Base-by-base conservation (phyloP, 1,284 basidiomycete genomes). In the Jaminaea rosea region DNA sequence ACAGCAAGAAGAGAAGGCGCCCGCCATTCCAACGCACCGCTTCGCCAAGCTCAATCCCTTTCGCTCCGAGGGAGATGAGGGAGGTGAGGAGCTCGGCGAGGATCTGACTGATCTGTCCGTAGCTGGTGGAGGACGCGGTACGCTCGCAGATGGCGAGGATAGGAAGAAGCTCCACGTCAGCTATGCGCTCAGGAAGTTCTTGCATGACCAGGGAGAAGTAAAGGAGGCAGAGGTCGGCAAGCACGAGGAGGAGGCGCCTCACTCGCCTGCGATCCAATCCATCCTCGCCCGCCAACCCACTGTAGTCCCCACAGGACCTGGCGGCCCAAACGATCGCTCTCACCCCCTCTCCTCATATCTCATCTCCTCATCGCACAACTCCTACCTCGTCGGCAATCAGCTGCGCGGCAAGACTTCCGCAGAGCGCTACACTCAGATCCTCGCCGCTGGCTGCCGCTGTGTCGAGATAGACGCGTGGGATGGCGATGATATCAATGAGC, bases 401-500 rank as follows among this genome's bases (percentile, higher is more conserved):
- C 69, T 84, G 11, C 73, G 82, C 24, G 83, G 83, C 2, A 77
- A 76, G 29, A 75, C 81, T 3, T 82, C 81, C 6, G 76, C 81
- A 1, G 75, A 77, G 1, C 78, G 78, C 0, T 84, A 84, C 63
- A 79, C 76, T 3, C 79, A 82, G 55, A 81, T 83, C 36, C 72
- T 84, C 13, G 73, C 74, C 24, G 77, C 79, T 4, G 77, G 79
- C 42, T 80, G 78, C 4, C 78, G 82, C 31, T 84, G 82, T 62
- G 81, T 85, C 72, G 83, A 85, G 67, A 83, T 84, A 52, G 83
- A 85, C 60, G 82, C 82, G 13, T 85, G 83, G 83, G 78, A 81
- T 10, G 55, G 62, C 13, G 65, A 67, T 0, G 47, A 59, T 21
- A 78, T 79, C 4, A 74, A 77, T 41, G 81, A 80, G 10, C 78